phyloP scores from a whole-genome alignment of 257 asterid species.

The Misopates orontium region DNA sequence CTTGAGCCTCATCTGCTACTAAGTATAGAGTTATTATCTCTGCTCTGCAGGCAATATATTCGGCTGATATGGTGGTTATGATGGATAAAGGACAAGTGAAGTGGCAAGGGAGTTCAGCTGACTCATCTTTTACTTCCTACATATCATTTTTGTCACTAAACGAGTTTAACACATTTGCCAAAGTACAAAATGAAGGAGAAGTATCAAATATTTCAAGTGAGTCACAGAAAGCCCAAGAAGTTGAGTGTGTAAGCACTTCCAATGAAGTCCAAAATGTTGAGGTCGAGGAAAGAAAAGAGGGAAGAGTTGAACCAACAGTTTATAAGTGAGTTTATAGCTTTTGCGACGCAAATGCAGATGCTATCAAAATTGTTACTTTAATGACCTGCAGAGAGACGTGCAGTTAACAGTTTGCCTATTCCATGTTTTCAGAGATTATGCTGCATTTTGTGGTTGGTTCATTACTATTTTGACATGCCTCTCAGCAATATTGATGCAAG shows the following conservation, averaged over 20 bases:
- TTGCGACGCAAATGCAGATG: constrained; percentile 14
- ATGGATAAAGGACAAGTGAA: constrained; percentile 84
- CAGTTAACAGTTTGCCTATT: constrained; percentile 23
- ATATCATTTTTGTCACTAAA: constrained; percentile 54
- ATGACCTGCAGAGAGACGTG: background rate
- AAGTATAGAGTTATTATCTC: background rate
- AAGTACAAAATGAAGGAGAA: constrained; percentile 34
- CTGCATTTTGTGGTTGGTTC: constrained; percentile 83
- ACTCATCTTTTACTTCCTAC: constrained; percentile 53
- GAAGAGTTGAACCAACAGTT: constrained; percentile 75
- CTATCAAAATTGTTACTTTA: background rate
- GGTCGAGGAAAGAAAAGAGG: constrained; percentile 79
- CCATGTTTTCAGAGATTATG: constrained; percentile 69
- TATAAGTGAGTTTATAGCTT: constrained; percentile 69
- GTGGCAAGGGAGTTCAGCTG: constrained; percentile 76
- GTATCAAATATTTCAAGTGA: constrained; percentile 33
- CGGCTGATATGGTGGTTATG: constrained; percentile 74
- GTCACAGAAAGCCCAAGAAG: constrained; percentile 41
- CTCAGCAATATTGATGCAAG: constrained; percentile 93
- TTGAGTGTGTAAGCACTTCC: constrained; percentile 38
- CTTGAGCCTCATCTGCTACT: constrained; percentile 6
- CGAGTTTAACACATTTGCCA: constrained; percentile 40
- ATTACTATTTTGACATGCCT: constrained; percentile 58
- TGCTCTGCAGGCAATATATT: constrained; percentile 66
- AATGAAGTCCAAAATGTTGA: constrained; percentile 55